phyloP scores from a whole-genome alignment of 345 rosid species.

The Cardiospermum halicacabum region DNA sequence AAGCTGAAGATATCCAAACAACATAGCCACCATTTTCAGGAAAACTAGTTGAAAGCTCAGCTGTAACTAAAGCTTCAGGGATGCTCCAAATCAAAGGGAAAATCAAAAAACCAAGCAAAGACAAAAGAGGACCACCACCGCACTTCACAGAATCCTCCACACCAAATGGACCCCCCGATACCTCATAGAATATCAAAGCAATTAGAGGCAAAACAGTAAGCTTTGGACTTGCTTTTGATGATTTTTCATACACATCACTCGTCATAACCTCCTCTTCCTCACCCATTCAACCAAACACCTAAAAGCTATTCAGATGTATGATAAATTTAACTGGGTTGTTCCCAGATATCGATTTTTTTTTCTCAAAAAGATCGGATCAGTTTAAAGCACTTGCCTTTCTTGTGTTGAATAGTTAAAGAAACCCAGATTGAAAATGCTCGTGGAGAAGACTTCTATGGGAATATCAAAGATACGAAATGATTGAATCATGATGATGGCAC shows the following conservation, averaged over 20 bases:
- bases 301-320: neutral
- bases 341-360: slow-evolving; percentile 8
- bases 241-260: slow-evolving; percentile 25
- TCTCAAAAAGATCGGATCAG: neutral
- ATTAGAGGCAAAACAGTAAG: slow-evolving; percentile 71
- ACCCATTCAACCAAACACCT: slow-evolving; percentile 44
- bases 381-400: slow-evolving; percentile 13
- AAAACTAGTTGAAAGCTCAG: slow-evolving; percentile 90
- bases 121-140: slow-evolving; percentile 85
- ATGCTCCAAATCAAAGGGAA: slow-evolving; percentile 91
- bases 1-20: slow-evolving; percentile 85
- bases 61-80: slow-evolving; percentile 88
- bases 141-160: slow-evolving; percentile 83
- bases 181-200: slow-evolving; percentile 89
- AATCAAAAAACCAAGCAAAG: slow-evolving; percentile 72
- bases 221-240: slow-evolving; percentile 45
- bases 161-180: slow-evolving; percentile 96
- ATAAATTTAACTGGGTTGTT: neutral
- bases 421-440: neutral
- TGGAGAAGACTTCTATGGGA: neutral
- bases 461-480: neutral
- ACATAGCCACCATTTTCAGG: slow-evolving; percentile 94
- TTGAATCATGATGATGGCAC: neutral
- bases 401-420: neutral
- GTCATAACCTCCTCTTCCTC: slow-evolving; percentile 44